These are phyloP conservation scores for Niveomyces coronatus DNA, from an alignment of 2,329 filamentous ascomycete genomes.

Conservation along the genomic window DNA sequence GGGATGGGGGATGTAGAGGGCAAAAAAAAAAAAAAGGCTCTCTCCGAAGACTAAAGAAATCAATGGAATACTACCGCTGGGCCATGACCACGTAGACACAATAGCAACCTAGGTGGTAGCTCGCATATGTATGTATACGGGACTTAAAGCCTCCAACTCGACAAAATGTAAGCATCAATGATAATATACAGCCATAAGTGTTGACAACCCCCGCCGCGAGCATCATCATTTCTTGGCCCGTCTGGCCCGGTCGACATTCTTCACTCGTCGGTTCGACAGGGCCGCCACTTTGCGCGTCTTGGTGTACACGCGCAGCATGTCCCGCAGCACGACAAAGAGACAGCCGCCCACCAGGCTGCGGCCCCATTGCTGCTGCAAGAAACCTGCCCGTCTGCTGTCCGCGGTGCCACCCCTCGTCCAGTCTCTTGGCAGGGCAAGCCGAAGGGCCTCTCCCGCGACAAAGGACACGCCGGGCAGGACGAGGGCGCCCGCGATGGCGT, in stretches of 20 bases:
- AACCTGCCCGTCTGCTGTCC: constrained; percentile 38
- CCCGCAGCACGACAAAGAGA: constrained; percentile 76
- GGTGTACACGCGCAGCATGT: constrained; percentile 49
- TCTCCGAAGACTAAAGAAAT: too few relatives aligned
- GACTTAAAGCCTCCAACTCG: too few relatives aligned
- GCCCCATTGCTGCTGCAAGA: constrained; percentile 80
- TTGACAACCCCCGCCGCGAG: too few relatives aligned
- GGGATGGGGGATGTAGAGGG: too few relatives aligned
- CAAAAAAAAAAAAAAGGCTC: too few relatives aligned
- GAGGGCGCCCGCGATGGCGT: constrained; percentile 45
- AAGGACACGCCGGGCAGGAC: constrained; percentile 76
- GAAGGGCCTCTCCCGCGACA: constrained; percentile 65
- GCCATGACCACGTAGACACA: too few relatives aligned
- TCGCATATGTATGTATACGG: too few relatives aligned
- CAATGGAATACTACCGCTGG: too few relatives aligned
- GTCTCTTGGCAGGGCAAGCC: constrained; percentile 52
- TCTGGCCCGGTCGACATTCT: constrained; percentile 35
- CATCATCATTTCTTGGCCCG: constrained; percentile 29
- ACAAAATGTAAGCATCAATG: too few relatives aligned
- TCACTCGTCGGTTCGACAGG: constrained; percentile 42
- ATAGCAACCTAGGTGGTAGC: too few relatives aligned
- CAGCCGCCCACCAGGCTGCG: constrained; percentile 82
- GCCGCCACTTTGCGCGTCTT: constrained; percentile 53
- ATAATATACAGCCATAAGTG: too few relatives aligned
- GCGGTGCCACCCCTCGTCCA: constrained; percentile 37